Conservation (phyloP, 164 flowering plant genomes). For the Macadamia tetraphylla region DNA sequence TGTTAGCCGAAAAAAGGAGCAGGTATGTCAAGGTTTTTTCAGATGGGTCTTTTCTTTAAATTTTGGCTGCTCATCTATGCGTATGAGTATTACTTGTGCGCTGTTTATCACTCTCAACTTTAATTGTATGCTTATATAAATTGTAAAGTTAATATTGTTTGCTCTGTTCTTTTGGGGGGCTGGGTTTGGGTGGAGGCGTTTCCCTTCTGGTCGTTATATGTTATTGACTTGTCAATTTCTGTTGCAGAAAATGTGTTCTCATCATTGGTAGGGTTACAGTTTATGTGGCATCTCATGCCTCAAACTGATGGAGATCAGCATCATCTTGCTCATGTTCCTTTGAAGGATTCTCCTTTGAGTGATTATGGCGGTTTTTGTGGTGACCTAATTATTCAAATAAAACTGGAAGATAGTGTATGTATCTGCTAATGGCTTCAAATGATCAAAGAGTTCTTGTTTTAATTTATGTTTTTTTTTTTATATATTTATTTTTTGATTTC, state of each 20-base stretch:
- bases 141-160: too few relatives aligned
- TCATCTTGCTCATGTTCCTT: conserved; percentile 85
- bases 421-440: conserved; percentile 2
- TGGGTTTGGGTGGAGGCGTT: not conserved
- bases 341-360: conserved; percentile 86
- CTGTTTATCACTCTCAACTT: too few relatives aligned
- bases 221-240: not conserved
- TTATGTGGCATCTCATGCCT: conserved; percentile 77
- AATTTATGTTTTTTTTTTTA: too few relatives aligned
- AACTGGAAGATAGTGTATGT: conserved; percentile 82
- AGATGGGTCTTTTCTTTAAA: too few relatives aligned
- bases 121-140: too few relatives aligned
- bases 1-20: too few relatives aligned
- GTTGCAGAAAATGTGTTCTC: conserved; percentile 88
- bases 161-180: not conserved
- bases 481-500: too few relatives aligned
- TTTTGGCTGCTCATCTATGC: too few relatives aligned
- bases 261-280: conserved; percentile 81
- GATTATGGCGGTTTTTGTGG: conserved; percentile 92
- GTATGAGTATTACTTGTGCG: too few relatives aligned
- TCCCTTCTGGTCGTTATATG: not conserved
- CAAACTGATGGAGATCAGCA: conserved; percentile 47
- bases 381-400: conserved; percentile 64
- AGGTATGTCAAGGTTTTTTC: too few relatives aligned
- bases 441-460: not conserved